Evolutionary conservation across 2,329 filamentous ascomycete genomes (phyloP).

Genomic region (Aschersonia sp.): DNA sequence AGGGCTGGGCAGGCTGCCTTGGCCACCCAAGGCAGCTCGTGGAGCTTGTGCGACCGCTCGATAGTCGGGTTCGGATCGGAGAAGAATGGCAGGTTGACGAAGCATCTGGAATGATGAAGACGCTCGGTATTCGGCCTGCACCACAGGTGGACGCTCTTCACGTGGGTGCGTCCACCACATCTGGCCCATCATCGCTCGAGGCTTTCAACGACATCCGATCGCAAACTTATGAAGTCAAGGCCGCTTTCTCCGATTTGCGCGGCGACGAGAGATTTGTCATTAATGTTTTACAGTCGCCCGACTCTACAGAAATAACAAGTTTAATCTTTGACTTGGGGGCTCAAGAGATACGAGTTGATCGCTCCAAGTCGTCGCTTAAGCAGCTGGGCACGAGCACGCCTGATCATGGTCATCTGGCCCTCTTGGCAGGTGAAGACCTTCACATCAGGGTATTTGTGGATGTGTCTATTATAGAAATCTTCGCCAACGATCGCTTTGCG

Average conservation of each 20-base stretch:
- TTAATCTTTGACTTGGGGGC: slow-evolving; percentile 6
- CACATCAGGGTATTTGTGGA: slow-evolving; percentile 8
- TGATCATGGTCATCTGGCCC: slow-evolving; percentile 1
- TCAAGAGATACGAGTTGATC: slow-evolving; percentile 7
- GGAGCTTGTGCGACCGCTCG: slow-evolving; percentile 1
- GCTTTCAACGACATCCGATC: slow-evolving; percentile 1
- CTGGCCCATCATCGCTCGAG: neutral
- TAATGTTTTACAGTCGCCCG: slow-evolving; percentile 3
- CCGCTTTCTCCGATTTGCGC: slow-evolving; percentile 1
- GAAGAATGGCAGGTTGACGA: slow-evolving; percentile 6
- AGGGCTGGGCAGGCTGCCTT: slow-evolving; percentile 8
- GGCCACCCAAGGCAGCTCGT: slow-evolving; percentile 6
- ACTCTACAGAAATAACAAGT: slow-evolving; percentile 5
- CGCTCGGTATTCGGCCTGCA: slow-evolving; percentile 7
- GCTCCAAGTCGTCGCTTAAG: slow-evolving; percentile 6
- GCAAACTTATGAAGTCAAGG: slow-evolving; percentile 3
- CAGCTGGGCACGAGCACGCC: slow-evolving; percentile 1
- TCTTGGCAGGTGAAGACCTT: slow-evolving; percentile 8
- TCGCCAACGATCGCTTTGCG: slow-evolving; percentile 9
- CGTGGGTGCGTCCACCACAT: neutral
- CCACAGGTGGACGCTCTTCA: slow-evolving; percentile 3
- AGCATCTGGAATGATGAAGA: slow-evolving; percentile 4
- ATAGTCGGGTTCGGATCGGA: neutral
- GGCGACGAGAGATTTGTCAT: slow-evolving; percentile 3
- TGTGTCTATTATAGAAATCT: slow-evolving; percentile 9